Percentiles rank a stretch among this genome's conserved stretches.
Evolutionary conservation across 1,139 yeast genomes (phyloP).

Genomic region (Kazachstania sp.): DNA sequence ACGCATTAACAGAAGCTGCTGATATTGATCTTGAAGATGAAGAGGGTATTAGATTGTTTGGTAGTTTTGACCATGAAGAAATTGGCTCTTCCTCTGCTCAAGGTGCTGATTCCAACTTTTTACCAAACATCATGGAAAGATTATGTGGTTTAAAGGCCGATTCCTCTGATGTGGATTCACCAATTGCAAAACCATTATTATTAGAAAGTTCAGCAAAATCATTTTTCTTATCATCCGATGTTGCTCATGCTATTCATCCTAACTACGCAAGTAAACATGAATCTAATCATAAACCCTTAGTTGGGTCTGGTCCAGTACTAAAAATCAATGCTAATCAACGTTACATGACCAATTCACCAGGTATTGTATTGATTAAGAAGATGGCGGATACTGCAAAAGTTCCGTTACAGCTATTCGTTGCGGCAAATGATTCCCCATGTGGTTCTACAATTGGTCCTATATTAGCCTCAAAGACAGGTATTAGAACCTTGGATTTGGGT

Average conservation of each 20-base stretch:
- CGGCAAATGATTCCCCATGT: slow-evolving; percentile 85
- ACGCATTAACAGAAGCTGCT: slow-evolving; percentile 56
- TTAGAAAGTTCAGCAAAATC: slow-evolving; percentile 71
- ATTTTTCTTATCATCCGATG: slow-evolving; percentile 84
- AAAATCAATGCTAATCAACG: slow-evolving; percentile 93
- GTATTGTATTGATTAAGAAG: slow-evolving; percentile 67
- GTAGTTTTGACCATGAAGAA: slow-evolving; percentile 92
- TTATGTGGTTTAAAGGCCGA: slow-evolving; percentile 44
- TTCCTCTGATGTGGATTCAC: slow-evolving; percentile 26
- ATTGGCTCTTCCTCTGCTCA: slow-evolving; percentile 90
- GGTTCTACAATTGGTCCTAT: slow-evolving; percentile 97
- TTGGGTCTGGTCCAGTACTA: slow-evolving; percentile 87
- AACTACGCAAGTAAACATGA: slow-evolving; percentile 76
- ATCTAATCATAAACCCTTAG: slow-evolving; percentile 62
- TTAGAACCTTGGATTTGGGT: slow-evolving; percentile 85
- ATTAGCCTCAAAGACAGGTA: slow-evolving; percentile 78
- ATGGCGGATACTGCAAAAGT: slow-evolving; percentile 59
- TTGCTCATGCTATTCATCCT: slow-evolving; percentile 97
- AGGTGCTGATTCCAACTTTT: slow-evolving; percentile 89
- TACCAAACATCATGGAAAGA: slow-evolving; percentile 69
- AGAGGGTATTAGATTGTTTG: slow-evolving; percentile 57
- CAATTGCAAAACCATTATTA: slow-evolving; percentile 32
- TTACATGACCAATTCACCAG: slow-evolving; percentile 88
- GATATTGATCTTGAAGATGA: slow-evolving; percentile 38
- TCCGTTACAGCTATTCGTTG: slow-evolving; percentile 78